phyloP scores from a whole-genome alignment of 805 yeast species.

The Clavispora vitiphila region DNA sequence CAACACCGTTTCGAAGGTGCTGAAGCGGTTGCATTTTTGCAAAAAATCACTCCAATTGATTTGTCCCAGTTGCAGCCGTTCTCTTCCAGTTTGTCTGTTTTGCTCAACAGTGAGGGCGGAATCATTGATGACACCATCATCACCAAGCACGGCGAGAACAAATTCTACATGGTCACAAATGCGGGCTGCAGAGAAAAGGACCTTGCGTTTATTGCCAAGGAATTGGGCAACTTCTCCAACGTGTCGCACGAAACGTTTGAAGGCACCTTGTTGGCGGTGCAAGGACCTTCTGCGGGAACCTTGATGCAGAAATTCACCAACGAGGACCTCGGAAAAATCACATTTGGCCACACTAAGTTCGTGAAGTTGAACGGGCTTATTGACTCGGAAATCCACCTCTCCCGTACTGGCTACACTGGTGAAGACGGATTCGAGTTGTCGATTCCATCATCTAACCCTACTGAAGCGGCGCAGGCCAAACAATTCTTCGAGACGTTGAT shows the following conservation, averaged over 20 bases:
- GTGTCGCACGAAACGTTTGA: conserved; percentile 47
- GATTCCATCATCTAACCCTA: conserved; percentile 47
- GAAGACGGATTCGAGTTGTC: conserved; percentile 97
- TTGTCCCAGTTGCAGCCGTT: conserved; percentile 51
- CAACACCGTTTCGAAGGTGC: conserved; percentile 78
- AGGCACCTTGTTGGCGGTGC: conserved; percentile 81
- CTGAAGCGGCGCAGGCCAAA: conserved; percentile 40
- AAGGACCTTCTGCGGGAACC: conserved; percentile 82
- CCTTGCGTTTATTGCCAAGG: conserved; percentile 52
- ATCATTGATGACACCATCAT: conserved; percentile 92
- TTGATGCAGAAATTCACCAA: conserved; percentile 61
- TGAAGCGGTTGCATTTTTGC: conserved; percentile 61
- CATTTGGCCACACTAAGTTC: conserved; percentile 67
- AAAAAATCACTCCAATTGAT: conserved; percentile 86
- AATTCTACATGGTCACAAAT: conserved; percentile 86
- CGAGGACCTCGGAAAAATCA: conserved; percentile 52
- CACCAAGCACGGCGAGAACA: conserved; percentile 73
- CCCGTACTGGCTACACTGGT: conserved; percentile 96
- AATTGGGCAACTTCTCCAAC: conserved; percentile 37
- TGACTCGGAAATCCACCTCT: conserved; percentile 58
- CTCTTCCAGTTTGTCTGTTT: conserved; percentile 70
- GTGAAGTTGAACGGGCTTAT: conserved; percentile 39
- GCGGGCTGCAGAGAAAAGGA: conserved; percentile 93
- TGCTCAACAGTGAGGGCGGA: conserved; percentile 68
- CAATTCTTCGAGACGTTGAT: conserved; percentile 60